These are phyloP conservation scores for Pseudogymnoascus sp. DNA, from an alignment of 2,329 filamentous ascomycete species.

Conservation along the genomic window DNA sequence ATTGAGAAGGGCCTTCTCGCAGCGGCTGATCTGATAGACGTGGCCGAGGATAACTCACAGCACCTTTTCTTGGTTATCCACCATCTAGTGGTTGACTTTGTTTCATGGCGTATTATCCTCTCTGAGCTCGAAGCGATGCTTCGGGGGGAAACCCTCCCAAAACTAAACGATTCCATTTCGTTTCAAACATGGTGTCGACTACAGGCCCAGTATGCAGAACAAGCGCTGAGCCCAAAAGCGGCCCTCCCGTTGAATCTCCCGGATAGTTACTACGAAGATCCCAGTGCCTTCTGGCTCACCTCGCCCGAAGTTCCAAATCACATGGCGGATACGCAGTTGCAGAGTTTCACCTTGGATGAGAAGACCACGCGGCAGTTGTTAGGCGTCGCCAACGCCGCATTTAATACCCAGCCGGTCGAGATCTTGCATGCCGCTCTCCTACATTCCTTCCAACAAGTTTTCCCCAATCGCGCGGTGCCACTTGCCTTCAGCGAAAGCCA, in stretches of 20 bases:
- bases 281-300: not conserved
- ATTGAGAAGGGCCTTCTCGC: conserved; percentile 15
- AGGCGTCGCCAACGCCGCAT: conserved; percentile 21
- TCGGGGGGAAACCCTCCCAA: not conserved
- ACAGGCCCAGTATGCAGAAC: conserved; percentile 26
- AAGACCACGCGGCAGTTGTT: conserved; percentile 25
- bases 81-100: conserved; percentile 28
- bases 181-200: conserved; percentile 32
- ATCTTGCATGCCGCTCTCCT: conserved; percentile 31
- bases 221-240: conserved; percentile 20
- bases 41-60: conserved; percentile 8
- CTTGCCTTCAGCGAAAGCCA: conserved; percentile 36
- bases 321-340: conserved; percentile 18
- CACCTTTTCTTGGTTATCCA: conserved; percentile 19
- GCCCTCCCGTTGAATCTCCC: conserved; percentile 25
- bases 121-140: not conserved
- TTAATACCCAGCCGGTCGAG: conserved; percentile 33
- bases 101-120: conserved; percentile 28
- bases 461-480: conserved; percentile 29
- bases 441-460: conserved; percentile 30
- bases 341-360: conserved; percentile 39
- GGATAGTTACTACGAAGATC: not conserved
- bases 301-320: not conserved
- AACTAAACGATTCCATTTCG: conserved; percentile 17
- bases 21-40: conserved; percentile 18